Evolutionary conservation across 805 yeast species (phyloP).

Genomic region (Schwanniomyces pseudopolymorphus): DNA sequence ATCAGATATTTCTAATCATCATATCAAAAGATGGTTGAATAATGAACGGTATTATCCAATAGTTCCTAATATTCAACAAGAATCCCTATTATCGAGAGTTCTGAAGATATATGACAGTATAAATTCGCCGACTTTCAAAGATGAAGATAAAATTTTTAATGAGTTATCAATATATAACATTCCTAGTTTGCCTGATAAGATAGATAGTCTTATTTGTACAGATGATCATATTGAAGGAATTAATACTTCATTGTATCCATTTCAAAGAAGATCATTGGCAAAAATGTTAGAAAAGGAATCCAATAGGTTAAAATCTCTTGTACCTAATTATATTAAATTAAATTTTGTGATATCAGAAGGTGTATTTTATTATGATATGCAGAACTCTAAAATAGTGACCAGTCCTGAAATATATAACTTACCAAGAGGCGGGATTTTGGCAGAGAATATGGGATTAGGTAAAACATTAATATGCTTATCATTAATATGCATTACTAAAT

Average conservation of each 20-base stretch:
- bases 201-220: constrained; percentile 14
- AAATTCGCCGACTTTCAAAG: constrained; percentile 24
- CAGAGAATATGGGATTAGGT: constrained; percentile 71
- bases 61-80: background rate
- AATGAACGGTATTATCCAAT: constrained; percentile 11
- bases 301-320: constrained; percentile 21
- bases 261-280: constrained; percentile 59
- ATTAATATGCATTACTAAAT: constrained; percentile 53
- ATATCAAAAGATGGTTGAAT: constrained; percentile 32
- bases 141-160: constrained; percentile 9
- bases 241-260: constrained; percentile 50
- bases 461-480: constrained; percentile 62
- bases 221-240: constrained; percentile 38
- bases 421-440: constrained; percentile 62
- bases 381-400: constrained; percentile 22
- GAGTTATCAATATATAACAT: background rate
- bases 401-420: constrained; percentile 44
- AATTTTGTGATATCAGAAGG: constrained; percentile 13
- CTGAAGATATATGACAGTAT: constrained; percentile 35
- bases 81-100: constrained; percentile 18
- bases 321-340: constrained; percentile 35
- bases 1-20: constrained; percentile 15
- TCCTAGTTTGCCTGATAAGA: constrained; percentile 15
- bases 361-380: constrained; percentile 37
- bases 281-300: constrained; percentile 60